Evolutionary conservation across 208 protist genomes (phyloP), one percentile per base, ranked within the genome.

Genomic region (Phytomonas francai): DNA sequence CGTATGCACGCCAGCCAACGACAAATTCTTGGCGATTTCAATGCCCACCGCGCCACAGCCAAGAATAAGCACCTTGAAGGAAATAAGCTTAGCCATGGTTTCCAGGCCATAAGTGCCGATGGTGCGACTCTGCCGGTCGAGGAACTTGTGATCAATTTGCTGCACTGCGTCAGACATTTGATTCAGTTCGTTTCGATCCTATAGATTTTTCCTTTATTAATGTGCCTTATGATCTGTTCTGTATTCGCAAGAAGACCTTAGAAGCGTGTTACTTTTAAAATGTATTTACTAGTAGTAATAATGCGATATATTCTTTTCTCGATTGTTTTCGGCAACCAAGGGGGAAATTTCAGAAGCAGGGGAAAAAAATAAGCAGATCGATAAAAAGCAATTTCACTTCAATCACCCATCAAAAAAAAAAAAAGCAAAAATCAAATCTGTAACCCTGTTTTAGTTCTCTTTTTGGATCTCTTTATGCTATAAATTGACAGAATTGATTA

Each of bases 11-110:
- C 92, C 91, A 8, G 92, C 89, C 11, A 97, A 68, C 5, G 88
- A 81, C 22, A 97, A 78, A 78, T 97, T 97, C 74, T 97, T 97
- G 12, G 93, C 93, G 5, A 92, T 77, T 80, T 98, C 95, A 45
- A 95, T 73, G 27, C 95, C 95, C 7, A 97, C 80, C 19, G 92
- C 92, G 61, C 85, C 85, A 54, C 96, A 93, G 29, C 95, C 95
- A 30, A 94, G 85, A 63, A 98, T 92, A 49, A 97, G 77, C 16
- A 98, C 89, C 65, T 94, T 92, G 63, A 94, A 90, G 30, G 80
- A 82, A 65, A 91, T 90, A 28, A 98, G 81, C 75, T 93, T 95
- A 4, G 84, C 71, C 89, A 96, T 95, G 14, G 94, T 96, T 67
- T 98, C 92, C 28, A 93, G 71, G 32, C 94, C 94, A 70, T 97